Percentiles rank a stretch among this genome's conserved stretches.
These are phyloP conservation scores for Puccinia novopanici DNA, from an alignment of 1,284 basidiomycete genomes.

Conservation along the genomic window DNA sequence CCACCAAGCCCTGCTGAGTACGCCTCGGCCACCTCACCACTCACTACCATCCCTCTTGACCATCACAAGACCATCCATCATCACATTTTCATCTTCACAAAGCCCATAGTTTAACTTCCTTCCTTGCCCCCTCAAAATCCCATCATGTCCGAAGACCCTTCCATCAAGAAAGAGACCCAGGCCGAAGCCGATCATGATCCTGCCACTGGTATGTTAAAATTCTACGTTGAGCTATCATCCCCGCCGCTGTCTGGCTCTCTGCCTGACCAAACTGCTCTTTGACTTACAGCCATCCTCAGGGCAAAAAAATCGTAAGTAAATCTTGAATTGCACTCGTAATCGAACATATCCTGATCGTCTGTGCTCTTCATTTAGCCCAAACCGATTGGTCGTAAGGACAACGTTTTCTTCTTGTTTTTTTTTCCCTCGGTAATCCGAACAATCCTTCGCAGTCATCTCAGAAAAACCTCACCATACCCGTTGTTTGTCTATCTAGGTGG, in stretches of 20 bases:
- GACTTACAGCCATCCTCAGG: conserved; percentile 40
- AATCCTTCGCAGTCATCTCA: background rate
- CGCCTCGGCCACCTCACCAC: background rate
- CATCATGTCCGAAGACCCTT: conserved; percentile 47
- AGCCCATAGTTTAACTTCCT: background rate
- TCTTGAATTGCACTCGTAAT: background rate
- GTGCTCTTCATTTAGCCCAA: conserved; percentile 31
- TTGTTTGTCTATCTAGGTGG: conserved; percentile 53
- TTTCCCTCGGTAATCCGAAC: background rate
- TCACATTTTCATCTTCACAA: no score
- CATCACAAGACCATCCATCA: background rate
- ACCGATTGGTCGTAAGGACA: conserved; percentile 45
- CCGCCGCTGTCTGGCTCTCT: background rate
- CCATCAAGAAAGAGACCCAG: conserved; percentile 44
- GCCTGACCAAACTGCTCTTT: background rate
- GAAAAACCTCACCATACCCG: background rate
- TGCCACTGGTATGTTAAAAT: conserved; percentile 29
- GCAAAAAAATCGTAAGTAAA: conserved; percentile 49
- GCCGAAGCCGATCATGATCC: conserved; percentile 41
- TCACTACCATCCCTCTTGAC: background rate
- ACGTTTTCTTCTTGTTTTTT: background rate
- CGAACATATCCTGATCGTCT: conserved; percentile 9
- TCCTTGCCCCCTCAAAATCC: background rate
- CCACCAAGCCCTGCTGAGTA: background rate
- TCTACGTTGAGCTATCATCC: background rate